A percentile compares a stretch with the other conserved stretches of the same genome.
Conservation (phyloP, 805 yeast species). For the Kodamaea nitidulidarum region DNA sequence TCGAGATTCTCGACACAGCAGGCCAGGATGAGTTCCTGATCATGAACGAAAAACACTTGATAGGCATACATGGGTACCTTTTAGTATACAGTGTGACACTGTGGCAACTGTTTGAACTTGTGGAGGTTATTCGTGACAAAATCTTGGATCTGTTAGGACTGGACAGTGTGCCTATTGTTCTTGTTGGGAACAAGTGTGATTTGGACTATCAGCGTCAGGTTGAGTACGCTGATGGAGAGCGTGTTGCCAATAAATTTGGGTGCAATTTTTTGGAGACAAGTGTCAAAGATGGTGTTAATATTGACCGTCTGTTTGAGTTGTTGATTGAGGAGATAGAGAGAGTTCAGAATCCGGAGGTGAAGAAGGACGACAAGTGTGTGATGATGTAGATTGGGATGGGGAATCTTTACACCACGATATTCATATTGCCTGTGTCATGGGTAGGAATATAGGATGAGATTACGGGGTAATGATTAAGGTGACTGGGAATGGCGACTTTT, state of each 20-base stretch:
- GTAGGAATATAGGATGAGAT: too few species aligned
- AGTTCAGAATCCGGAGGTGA: constrained; percentile 49
- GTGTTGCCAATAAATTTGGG: constrained; percentile 40
- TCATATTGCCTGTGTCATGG: too few species aligned
- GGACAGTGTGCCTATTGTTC: constrained; percentile 45
- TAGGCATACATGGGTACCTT: constrained; percentile 80
- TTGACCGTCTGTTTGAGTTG: constrained; percentile 60
- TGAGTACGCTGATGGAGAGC: constrained; percentile 35
- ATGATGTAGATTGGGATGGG: constrained; percentile 18
- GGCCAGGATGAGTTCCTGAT: constrained; percentile 89
- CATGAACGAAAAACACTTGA: constrained; percentile 71
- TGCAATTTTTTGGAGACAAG: constrained; percentile 47
- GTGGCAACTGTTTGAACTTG: constrained; percentile 69
- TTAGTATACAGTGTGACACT: constrained; percentile 80
- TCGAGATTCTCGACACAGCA: constrained; percentile 87
- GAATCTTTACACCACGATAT: too few species aligned
- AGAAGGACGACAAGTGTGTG: constrained; percentile 48
- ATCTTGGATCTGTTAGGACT: constrained; percentile 62
- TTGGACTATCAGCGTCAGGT: constrained; percentile 60
- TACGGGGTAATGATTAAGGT: too few species aligned
- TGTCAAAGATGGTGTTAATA: constrained; percentile 45
- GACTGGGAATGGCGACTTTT: too few species aligned
- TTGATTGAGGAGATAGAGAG: constrained; percentile 58
- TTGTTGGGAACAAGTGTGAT: constrained; percentile 68
- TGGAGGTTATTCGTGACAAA: constrained; percentile 76